Evolutionary conservation across 2,329 filamentous ascomycete species (phyloP), one percentile per base, ranked within the genome.

Genomic region (Arthrinium phaeospermum): DNA sequence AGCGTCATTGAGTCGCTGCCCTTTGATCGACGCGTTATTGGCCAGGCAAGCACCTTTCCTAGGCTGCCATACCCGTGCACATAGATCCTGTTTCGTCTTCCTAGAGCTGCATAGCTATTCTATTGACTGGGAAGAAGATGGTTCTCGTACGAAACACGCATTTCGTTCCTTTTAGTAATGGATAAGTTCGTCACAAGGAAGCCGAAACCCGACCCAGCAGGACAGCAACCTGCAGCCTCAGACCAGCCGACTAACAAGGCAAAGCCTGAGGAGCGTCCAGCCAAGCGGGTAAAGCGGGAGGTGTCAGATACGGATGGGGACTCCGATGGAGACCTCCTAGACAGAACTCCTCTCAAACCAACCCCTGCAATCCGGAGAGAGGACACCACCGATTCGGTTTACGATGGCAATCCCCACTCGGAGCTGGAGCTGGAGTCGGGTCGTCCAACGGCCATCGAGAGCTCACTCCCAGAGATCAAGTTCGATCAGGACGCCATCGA

Each of bases 401-500:
- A 83, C n/a, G 84, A 84, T 76, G 81, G 83, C 76, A 81, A 45
- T 14, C 37, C 74, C 13, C 69, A 74, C 34, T 68, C 75, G 6
- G 78, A 78, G 2, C 80, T 83, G n/a, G 74, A 80, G n/a, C 37
- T 44, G 47, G 71, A 75, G 2, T 72, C 73, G 3, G 71, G 79
- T 61, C 73, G 79, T 70, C 81, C 87, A 75, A 94, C 93, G 16
- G 91, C 93, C 71, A 84, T 95, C 67, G 93, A 95, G 77, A 91
- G 87, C 74, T 91, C 91, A 7, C 83, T 97, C 7, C 93, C 94
- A 19, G 86, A 87, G 0, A 85, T 96, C 1, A 85, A 89, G 75
- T 89, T 88, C 2, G 91, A 93, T 74, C 87, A 91, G 76, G 88
- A 93, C 72, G 93, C 94, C 2, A 93, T 97, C 72, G 88, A 93